Base-by-base conservation (phyloP, 352 stramenopile genomes). In the Globisporangium irregulare region DNA sequence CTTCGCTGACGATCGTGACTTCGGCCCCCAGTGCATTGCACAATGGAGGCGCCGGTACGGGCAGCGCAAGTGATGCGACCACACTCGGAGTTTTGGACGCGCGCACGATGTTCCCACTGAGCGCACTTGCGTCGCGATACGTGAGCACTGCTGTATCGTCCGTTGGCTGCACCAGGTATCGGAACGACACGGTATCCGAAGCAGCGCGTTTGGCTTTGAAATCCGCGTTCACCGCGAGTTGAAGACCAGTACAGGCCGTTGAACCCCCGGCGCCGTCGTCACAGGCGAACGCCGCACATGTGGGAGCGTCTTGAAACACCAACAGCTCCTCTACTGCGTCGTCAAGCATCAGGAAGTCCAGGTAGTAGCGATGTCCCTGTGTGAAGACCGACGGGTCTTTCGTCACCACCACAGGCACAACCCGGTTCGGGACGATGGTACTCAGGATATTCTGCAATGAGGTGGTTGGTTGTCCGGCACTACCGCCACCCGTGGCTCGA, bases 211-310 rank as follows among this genome's bases (percentile, higher is more conserved):
- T 62, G 1, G 79, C 73, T 25, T 66, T 38, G 65, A 81, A 91
- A 38, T 81, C 82, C 1, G 73, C 68, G 43, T 94, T 94, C 18
- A 77, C 71, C 4, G 29, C 54, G 14, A 94, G 59, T 1, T 59
- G 66, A 9, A 90, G 73, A 0, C 66, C 64, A 0, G 70, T 73
- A 36, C 84, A 92, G 0, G 79, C 7, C 0, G 46, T 58, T 4
- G 74, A 20, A 1, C 22, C 69, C 14, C 83, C 84, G 34, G 25
- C 63, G 8, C 75, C 79, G 34, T 77, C 66, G 25, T 82, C 67
- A 25, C 86, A 94, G 1, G 71, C 67, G 60, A 94, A 91, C 14
- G 79, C 61, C 1, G 68, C 70, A 62, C 86, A 94, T 3, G 8
- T 15, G 4, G 2, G 29, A 7, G 66, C 43, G 14, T 79, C 73